phyloP scores from a whole-genome alignment of 768 basidiomycete species.

The Chalciporus chontae region DNA sequence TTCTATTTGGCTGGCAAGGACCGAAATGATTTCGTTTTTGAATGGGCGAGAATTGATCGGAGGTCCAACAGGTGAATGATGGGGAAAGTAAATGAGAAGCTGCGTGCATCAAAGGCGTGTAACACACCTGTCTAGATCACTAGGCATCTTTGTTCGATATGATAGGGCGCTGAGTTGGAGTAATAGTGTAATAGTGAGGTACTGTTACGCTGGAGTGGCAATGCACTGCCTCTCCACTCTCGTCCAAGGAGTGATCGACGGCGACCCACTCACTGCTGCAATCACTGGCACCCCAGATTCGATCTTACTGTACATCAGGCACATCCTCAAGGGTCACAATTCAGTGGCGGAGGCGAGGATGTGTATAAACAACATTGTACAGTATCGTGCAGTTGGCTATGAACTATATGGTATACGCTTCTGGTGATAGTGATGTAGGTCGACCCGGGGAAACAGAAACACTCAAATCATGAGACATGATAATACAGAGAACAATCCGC shows the following conservation, averaged over 20 bases:
- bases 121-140: constrained; percentile 56
- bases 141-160: constrained; percentile 40
- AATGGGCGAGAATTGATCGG: constrained; percentile 24
- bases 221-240: constrained; percentile 22
- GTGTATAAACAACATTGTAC: constrained; percentile 33
- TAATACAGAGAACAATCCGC: constrained; percentile 27
- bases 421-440: constrained; percentile 24
- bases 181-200: constrained; percentile 27
- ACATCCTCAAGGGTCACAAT: constrained; percentile 13
- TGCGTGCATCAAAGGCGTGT: constrained; percentile 29
- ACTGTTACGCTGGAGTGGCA: constrained; percentile 9
- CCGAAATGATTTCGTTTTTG: constrained; percentile 13
- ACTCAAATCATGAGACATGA: constrained; percentile 1
- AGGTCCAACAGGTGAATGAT: constrained; percentile 20
- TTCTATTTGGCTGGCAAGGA: constrained; percentile 76
- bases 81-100: constrained; percentile 16
- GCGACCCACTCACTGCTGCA: not conserved
- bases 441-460: constrained; percentile 2
- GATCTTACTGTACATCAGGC: constrained; percentile 24
- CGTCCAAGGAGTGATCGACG: constrained; percentile 11
- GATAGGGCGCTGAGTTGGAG: constrained; percentile 31
- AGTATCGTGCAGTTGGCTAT: constrained; percentile 28
- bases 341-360: constrained; percentile 5
- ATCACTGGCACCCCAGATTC: constrained; percentile 1
- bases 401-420: constrained; percentile 32